Percentiles rank a stretch among this genome's conserved stretches.
phyloP scores from a whole-genome alignment of 768 basidiomycete species.

The Coprinopsis marcescibilis region DNA sequence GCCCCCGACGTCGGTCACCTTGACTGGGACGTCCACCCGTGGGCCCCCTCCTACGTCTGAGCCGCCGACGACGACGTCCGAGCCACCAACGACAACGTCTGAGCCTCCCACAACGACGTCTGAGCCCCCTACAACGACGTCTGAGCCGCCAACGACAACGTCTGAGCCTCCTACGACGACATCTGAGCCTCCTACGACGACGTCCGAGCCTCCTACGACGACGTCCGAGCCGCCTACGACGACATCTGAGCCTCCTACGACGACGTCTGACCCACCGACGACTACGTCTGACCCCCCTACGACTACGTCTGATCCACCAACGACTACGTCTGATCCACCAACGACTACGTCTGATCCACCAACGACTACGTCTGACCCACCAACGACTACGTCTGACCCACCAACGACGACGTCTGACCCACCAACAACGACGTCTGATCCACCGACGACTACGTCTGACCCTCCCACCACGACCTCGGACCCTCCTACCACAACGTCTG shows the following conservation, averaged over 20 bases:
- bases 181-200: no score
- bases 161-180: no score
- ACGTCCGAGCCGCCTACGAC: neutral
- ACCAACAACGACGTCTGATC: neutral
- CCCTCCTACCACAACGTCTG: neutral
- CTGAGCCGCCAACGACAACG: neutral
- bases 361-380: neutral
- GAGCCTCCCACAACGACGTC: neutral
- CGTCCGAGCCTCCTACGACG: neutral
- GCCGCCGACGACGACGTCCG: neutral
- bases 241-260: constrained; percentile 1
- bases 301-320: neutral
- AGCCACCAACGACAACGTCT: neutral
- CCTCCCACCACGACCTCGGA: neutral
- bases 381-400: neutral
- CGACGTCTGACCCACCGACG: neutral
- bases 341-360: neutral
- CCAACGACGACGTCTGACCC: neutral
- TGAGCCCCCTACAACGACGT: constrained; percentile 1
- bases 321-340: neutral
- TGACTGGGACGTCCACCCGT: neutral
- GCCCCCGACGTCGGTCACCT: no score
- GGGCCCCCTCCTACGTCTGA: neutral
- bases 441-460: neutral
- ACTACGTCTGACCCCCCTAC: constrained; percentile 1